Base-by-base conservation (phyloP, 2,329 filamentous ascomycete genomes). In the Colletotrichum graminicola region DNA sequence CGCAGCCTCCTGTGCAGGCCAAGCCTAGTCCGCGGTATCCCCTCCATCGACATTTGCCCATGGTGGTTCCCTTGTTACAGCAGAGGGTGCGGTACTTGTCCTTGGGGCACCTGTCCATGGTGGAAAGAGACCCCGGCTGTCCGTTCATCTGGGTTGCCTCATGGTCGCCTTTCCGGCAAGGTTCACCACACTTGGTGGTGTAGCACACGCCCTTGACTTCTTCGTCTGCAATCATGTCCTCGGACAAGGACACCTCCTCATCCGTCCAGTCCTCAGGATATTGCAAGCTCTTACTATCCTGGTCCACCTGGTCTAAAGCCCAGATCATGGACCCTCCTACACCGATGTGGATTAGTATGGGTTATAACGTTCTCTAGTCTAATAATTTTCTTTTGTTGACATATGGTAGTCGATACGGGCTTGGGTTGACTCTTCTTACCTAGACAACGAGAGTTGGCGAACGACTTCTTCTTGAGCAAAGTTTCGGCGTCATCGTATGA, bases 1-100 rank as follows among this genome's bases (percentile, higher is more conserved):
- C 77, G 60, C 79, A 81, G 4, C 78, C 79, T 7, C 73, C 67
- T 29, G 75, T 75, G 67, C 78, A 78, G 1, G 75, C 73, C 2
- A 80, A 23, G 1, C 79, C 78, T 5, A 74, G 68, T 7, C 79
- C 79, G 32, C 78, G 73, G 59, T 75, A 80, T 54, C 78, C 66
- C 39, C 66, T 47, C 66, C 78, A 80, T 29, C 74, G 73, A 67
- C 78, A 80, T 21, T 54, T 76, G 14, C 79, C 78, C 66, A 77
- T 63, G 6, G 32, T 63, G 21, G 66, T 59, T 12, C 76, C 72
- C 52, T 74, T 57, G 47, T 75, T 67, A 62, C 79, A 81, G 63
- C 79, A 81, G 8, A 80, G 59, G 7, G 26, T 66, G 8, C 75
- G 77, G 49, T 77, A 78, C 49, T 77, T 52, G 1, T 74, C 70